Evolutionary conservation across 768 basidiomycete species (phyloP).

Genomic region (Termitomyces sp.): DNA sequence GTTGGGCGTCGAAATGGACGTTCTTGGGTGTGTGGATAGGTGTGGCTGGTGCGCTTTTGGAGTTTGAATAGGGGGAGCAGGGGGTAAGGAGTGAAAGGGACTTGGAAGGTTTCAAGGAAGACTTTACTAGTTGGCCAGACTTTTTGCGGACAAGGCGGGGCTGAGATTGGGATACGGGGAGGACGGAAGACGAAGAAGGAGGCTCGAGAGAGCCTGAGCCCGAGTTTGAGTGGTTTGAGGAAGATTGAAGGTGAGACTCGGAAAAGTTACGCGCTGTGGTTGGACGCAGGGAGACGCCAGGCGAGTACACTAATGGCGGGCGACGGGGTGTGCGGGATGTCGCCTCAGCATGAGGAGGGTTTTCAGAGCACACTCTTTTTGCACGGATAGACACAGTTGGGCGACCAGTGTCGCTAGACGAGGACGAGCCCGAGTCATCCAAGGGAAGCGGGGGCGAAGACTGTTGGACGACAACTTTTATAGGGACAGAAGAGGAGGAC

Average conservation of each 20-base stretch:
- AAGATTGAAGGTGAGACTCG: slow-evolving; percentile 25
- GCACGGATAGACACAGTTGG: slow-evolving; percentile 2
- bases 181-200: slow-evolving; percentile 18
- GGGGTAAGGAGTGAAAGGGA: slow-evolving; percentile 52
- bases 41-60: slow-evolving; percentile 76
- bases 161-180: slow-evolving; percentile 20
- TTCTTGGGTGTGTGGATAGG: slow-evolving; percentile 69
- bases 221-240: background rate
- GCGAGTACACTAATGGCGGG: slow-evolving; percentile 32
- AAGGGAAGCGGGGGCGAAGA: slow-evolving; percentile 21
- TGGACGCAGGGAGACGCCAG: slow-evolving; percentile 34
- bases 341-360: background rate
- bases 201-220: slow-evolving; percentile 1
- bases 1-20: slow-evolving; percentile 89
- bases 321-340: background rate
- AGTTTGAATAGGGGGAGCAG: slow-evolving; percentile 29
- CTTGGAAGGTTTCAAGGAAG: slow-evolving; percentile 77
- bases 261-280: slow-evolving; percentile 26
- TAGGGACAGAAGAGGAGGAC: slow-evolving; percentile 20
- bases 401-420: slow-evolving; percentile 11
- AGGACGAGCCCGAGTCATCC: slow-evolving; percentile 24
- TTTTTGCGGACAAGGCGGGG: slow-evolving; percentile 78
- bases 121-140: slow-evolving; percentile 89
- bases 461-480: slow-evolving; percentile 22
- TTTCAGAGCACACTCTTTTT: slow-evolving; percentile 6